Evolutionary conservation across 23 red algal species (phyloP), one percentile per base, ranked within the genome.

Genomic region (Gracilaria gracilis): DNA sequence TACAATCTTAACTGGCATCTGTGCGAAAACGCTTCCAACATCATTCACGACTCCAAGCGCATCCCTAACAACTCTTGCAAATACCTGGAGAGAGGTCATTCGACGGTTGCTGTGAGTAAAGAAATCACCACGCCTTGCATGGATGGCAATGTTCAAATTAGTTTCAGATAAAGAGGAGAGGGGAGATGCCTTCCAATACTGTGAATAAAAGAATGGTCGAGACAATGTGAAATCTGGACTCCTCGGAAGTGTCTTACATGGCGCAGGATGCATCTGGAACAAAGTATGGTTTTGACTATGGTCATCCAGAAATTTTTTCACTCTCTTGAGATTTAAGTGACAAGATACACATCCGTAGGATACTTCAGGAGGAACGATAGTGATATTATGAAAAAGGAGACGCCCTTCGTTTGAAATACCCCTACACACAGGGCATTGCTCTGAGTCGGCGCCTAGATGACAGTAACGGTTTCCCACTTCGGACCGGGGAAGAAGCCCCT

Each of bases 161-260:
- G 47, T 50, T 69, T 86, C 83, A 48, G 61, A 54, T 51, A 44
- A 57, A 21, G 61, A 54, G 48, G 33, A 74, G 32, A 54, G 4
- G 2, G 66, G 49, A 64, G 23, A 32, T 29, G 24, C 23, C 21
- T 42, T 28, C 83, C 83, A 86, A 55, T 86, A 86, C 21, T 86
- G 61, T 39, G 58, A 73, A 75, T 86, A 86, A 36, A 73, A 86
- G 38, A 71, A 71, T 17, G 61, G 59, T 16, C 67, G 23, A 24
- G 83, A 86, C n/a, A 86, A 50, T 3, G 42, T 73, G 49, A 86
- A 86, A 65, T 86, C 83, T 19, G 83, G 83, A 28, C 64, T 73
- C 44, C 75, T 86, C 29, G 83, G 83, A 29, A 54, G 66, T 34
- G 57, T 19, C 31, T 49, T 69, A 50, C 83, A 86, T 75, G 47